Base-by-base conservation (phyloP, 1,139 yeast species). In the Taphrina communis region DNA sequence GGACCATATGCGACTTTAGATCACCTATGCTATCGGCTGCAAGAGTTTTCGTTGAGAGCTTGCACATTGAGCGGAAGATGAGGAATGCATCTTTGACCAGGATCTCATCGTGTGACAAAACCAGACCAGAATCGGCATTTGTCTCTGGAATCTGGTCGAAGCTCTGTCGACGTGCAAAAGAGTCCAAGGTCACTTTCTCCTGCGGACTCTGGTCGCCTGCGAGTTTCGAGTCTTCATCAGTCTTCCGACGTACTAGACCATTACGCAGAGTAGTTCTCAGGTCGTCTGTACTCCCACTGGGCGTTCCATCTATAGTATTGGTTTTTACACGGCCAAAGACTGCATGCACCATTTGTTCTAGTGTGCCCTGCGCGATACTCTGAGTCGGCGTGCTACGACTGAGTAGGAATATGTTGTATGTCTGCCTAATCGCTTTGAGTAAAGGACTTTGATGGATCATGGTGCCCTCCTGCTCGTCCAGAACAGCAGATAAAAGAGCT, bases 61-160 rank as follows among this genome's bases (percentile, higher is more conserved):
- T 91, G 77, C 97, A 90, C 93, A 95, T 89, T 0, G 97, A 93
- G 76, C 99, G 84, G 78, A 94, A 92, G 6, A 95, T 86, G 73
- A 94, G 82, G 75, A 93, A 94, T 0, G 98, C 98, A 77, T 95
- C 99, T 75, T 91, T 93, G 17, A 90, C 87, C 1, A 84, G 85
- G 52, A 88, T 78, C 72, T 91, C 96, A 72, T 85, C 87, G 67
- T 85, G 90, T 46, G 84, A 82, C 6, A 67, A 72, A 14, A 74
- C 74, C 14, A 72, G 75, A 21, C 76, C 78, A 11, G 74, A 71
- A 14, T 74, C 75, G 21, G 51, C 59, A 5, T 67, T 53, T 48
- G 68, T 58, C 25, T 69, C 73, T 8, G 71, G 69, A 21, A 65
- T 70, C 21, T 70, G 72, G 35, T 74, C 74, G 44, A 73, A 73